These are phyloP conservation scores for Cryphonectria carpinicola DNA, from an alignment of 2,329 filamentous ascomycete species.

Conservation along the genomic window DNA sequence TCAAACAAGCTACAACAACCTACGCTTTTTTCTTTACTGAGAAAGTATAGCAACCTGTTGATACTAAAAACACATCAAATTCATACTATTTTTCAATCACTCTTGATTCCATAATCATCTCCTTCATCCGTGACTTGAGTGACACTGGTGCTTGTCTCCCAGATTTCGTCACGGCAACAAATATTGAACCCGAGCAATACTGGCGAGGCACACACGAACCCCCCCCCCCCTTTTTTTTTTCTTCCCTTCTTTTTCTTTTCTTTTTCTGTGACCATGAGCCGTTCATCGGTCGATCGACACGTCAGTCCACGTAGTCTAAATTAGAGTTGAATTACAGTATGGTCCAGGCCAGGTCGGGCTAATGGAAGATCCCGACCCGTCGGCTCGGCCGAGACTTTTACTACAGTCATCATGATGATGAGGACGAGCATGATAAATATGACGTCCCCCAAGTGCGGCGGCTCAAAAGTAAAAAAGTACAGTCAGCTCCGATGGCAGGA, in stretches of 20 bases:
- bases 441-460: not conserved
- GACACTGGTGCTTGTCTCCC: no score
- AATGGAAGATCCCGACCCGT: not conserved
- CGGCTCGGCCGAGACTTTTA: not conserved
- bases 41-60: not conserved
- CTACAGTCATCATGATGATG: not conserved
- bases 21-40: not conserved
- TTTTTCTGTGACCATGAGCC: not conserved
- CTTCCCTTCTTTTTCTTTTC: no score
- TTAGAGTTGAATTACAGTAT: not conserved
- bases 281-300: not conserved
- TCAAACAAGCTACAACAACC: not conserved
- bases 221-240: no score
- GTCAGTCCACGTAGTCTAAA: not conserved
- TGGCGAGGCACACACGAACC: no score
- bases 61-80: not conserved
- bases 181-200: no score
- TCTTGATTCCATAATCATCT: not conserved
- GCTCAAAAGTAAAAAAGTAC: not conserved
- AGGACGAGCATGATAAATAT: not conserved
- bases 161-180: no score
- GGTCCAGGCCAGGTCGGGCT: not conserved
- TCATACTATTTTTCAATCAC: not conserved
- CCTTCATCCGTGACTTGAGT: not conserved
- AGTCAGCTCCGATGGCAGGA: not conserved